Evolutionary conservation across 768 basidiomycete genomes (phyloP).

Genomic region (Tremella yokohamensis): DNA sequence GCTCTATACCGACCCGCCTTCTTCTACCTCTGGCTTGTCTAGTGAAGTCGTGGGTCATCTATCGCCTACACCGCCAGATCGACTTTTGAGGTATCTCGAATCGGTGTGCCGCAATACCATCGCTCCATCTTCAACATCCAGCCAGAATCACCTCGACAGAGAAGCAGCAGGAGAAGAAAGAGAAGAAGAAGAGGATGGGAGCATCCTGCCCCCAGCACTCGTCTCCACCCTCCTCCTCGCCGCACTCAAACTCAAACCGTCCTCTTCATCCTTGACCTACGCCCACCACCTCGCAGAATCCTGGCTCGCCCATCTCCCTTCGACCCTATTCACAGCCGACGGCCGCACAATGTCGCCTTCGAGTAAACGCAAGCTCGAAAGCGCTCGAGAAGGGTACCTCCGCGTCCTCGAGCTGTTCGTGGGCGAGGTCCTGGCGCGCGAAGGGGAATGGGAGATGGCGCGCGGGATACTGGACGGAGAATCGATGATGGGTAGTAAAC

Average conservation of each 20-base stretch:
- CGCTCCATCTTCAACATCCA: not conserved
- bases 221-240: constrained; percentile 41
- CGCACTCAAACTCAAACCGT: constrained; percentile 32
- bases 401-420: constrained; percentile 44
- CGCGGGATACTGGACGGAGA: constrained; percentile 42
- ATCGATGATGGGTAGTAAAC: constrained; percentile 32
- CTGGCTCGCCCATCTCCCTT: constrained; percentile 34
- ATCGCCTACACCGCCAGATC: constrained; percentile 20
- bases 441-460: constrained; percentile 46
- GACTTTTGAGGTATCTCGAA: constrained; percentile 16
- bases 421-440: constrained; percentile 36
- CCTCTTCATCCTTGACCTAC: constrained; percentile 14
- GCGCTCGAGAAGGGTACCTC: constrained; percentile 37
- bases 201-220: constrained; percentile 29
- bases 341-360: not conserved
- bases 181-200: not conserved
- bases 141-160: not conserved
- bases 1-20: constrained; percentile 39
- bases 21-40: constrained; percentile 5
- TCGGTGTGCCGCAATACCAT: constrained; percentile 6
- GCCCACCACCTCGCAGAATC: constrained; percentile 33
- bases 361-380: constrained; percentile 24
- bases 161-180: not conserved
- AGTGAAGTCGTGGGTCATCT: constrained; percentile 12
- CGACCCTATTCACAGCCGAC: constrained; percentile 20